Conservation (phyloP, 1,284 basidiomycete species). For the Entoloma clypeatum region DNA sequence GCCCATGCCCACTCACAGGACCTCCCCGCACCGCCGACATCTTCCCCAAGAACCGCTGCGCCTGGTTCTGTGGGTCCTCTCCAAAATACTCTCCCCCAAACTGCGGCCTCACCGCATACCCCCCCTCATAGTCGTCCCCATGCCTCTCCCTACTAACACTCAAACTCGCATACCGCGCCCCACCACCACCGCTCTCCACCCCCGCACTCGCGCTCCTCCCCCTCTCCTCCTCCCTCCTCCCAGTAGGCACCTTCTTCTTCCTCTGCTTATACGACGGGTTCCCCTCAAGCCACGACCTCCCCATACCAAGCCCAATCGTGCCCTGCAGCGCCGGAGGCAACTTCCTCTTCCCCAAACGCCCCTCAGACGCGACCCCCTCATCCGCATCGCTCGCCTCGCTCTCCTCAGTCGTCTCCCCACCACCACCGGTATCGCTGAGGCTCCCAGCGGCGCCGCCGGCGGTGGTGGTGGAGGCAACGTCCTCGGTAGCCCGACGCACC, state of each 20-base stretch:
- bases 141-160: slow-evolving; percentile 30
- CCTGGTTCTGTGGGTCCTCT: slow-evolving; percentile 27
- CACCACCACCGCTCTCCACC: slow-evolving; percentile 18
- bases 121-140: slow-evolving; percentile 29
- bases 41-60: slow-evolving; percentile 13
- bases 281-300: slow-evolving; percentile 73
- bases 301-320: slow-evolving; percentile 47
- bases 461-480: slow-evolving; percentile 12
- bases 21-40: slow-evolving; percentile 3
- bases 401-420: slow-evolving; percentile 20
- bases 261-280: slow-evolving; percentile 83
- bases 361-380: slow-evolving; percentile 23
- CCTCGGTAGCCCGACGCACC: slow-evolving; percentile 43
- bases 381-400: slow-evolving; percentile 22
- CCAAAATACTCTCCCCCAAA: slow-evolving; percentile 30
- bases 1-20: slow-evolving; percentile 2
- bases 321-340: slow-evolving; percentile 24
- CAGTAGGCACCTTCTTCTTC: slow-evolving; percentile 59
- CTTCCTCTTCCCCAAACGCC: slow-evolving; percentile 15
- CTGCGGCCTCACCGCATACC: slow-evolving; percentile 33
- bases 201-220: slow-evolving; percentile 17
- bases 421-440: slow-evolving; percentile 18
- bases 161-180: slow-evolving; percentile 21
- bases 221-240: slow-evolving; percentile 28
- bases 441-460: slow-evolving; percentile 13